Base-by-base conservation (phyloP, 2,329 filamentous ascomycete species). In the Dryadomyces sulphureus region DNA sequence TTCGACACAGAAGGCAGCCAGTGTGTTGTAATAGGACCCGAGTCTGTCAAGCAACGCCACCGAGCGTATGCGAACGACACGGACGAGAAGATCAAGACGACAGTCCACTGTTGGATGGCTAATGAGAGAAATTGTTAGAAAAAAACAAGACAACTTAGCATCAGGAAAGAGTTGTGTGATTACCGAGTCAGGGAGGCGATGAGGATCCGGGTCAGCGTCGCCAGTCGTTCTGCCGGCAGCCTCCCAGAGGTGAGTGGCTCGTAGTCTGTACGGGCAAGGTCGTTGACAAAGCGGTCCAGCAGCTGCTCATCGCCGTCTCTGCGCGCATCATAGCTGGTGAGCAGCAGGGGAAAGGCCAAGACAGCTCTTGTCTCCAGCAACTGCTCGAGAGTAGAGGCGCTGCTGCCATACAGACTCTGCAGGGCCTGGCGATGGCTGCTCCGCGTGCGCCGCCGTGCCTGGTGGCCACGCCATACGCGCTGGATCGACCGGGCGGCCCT, bases 381-480 rank as follows among this genome's bases (percentile, higher is more conserved):
- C n/a, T n/a, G 51, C 48, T 64, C 61, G 47, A 56, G 53, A n/a
- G 56, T 7, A 11, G 38, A 38, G 9, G 38, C 51, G 12, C 54
- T 50, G 46, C 63, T 62, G 50, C n/a, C n/a, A n/a, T 82, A 80
- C 30, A 74, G 57, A 8, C 64, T 57, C 60, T 89, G 83, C 65
- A 86, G 85, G 36, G 72, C 62, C 43, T 61, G 59, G 51, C 83
- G 72, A 64, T 75, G 78, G 46, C 57, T 56, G 41, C 71, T 63
- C 52, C 76, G 76, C 50, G 84, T 66, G 43, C 62, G 59, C 49
- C 66, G 70, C 54, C 89, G 76, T 48, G 67, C 69, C 47, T 62
- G 70, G 60, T 93, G 75, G 14, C 88, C 88, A 60, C 90, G 76
- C 89, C 89, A 96, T 62, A 74, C 68, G 53, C 77, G 75, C 61